Evolutionary conservation across 176 grass and related monocot species (phyloP), one percentile per base, ranked within the genome.

Genomic region (Saccharum spontaneum): DNA sequence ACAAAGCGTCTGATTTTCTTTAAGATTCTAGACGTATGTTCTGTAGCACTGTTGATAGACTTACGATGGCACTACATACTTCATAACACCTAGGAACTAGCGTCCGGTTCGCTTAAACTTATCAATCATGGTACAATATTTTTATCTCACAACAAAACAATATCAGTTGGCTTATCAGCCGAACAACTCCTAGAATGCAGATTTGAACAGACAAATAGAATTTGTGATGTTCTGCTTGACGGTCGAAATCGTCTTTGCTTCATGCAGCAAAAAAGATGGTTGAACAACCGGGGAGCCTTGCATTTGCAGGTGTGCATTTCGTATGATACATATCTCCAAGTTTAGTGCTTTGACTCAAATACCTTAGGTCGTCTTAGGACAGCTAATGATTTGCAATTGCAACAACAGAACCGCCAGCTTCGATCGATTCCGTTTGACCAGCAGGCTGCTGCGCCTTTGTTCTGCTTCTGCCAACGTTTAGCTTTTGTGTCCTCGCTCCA

Each of bases 401-500:
- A 80, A 69, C 30, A 50, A 80, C 39, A 43, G 11, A 62, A 61
- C 15, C 41, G 45, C 45, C 36, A 80, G 20, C 38, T 60, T 69
- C 60, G 20, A 59, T 59, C 23, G 55, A 1, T 59, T 59, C 66
- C 44, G 76, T 75, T 80, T 89, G 82, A 85, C 82, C 48, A 41
- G n/a, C 28, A 54, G 36, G 8, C 17, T 8, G 2, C 2, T 2
- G 67, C 1, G 61, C 37, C 59, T 75, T 75, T 75, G 77, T 85
- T 80, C 59, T 1, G 23, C 10, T 57, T 9, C 70, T 61, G 48
- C 69, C 82, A 89, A 85, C 61, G 69, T 62, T 80, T 80, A 46
- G 12, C 69, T 23, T 76, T 89, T 85, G 82, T 81, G 50, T 15
- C 26, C 14, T 36, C 34, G 13, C 11, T 62, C 75, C 68, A 54